Base-by-base conservation (phyloP, 2,329 filamentous ascomycete genomes). In the Fusarium brevicatenulatum region DNA sequence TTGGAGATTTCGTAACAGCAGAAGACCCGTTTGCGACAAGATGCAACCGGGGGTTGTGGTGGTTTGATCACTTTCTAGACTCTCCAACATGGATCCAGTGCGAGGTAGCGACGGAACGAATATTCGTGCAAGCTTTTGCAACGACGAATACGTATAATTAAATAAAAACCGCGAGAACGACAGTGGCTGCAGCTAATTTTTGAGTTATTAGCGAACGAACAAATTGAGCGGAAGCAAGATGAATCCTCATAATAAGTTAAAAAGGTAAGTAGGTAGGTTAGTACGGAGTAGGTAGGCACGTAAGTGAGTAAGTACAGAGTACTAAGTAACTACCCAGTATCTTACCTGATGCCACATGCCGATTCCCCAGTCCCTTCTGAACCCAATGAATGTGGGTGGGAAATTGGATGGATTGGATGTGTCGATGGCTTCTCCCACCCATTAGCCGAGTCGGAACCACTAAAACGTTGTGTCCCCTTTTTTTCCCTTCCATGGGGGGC, bases 391-490 rank as follows among this genome's bases (percentile, higher is more conserved):
- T 72, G 71, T 69, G 59, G 65, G 61, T 53, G 72, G 76, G 76
- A 77, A 75, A 78, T 78, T 77, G 68, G 70, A 78, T 77, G 67
- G 70, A 78, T 77, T 77, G 68, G 70, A 34, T 50, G 30, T 72
- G 73, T 78, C 65, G 72, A 78, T 77, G 76, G 73, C 71, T 70
- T 76, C 73, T 77, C 62, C 66, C 59, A 70, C 60, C 50, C 52
- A 63, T 71, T 65, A 69, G 71, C 76, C 71, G 72, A 75, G 70
- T 68, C 63, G 68, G 67, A 60, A 62, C 75, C 72, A 77, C 65
- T 74, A 67, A 23, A 74, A 72, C 74, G 63, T 66, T 68, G 40
- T 36, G 65, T 70, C 71, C 69, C 71, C 9, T 70, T 76, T 76
- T 72, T 67, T 71, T 49, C 28, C 30, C 49, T 60, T 66, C 46